A percentile compares a stretch with the other conserved stretches of the same genome.
Evolutionary conservation across 140 eudicot species (phyloP).

Genomic region (Ambrosia hybrid): DNA sequence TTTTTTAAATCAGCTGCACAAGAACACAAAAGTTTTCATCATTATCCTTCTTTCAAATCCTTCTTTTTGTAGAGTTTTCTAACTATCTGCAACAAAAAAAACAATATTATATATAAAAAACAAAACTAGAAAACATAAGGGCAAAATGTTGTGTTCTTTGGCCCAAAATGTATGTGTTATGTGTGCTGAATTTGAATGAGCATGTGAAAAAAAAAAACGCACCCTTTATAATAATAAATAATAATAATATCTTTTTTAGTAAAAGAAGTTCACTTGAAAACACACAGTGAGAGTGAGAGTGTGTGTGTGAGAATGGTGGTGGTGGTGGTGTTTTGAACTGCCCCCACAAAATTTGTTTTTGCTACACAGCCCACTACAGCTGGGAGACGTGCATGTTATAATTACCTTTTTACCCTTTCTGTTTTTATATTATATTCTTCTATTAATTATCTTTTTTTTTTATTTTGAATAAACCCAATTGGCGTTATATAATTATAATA

Average conservation of each 20-base stretch:
- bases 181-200: constrained; percentile 24
- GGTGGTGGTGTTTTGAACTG: constrained; percentile 39
- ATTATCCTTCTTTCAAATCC: neutral
- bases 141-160: constrained; percentile 17
- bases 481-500: neutral
- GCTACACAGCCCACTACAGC: constrained; percentile 48
- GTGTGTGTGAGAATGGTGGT: constrained; percentile 8
- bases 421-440: neutral
- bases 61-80: neutral
- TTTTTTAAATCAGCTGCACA: constrained; percentile 15
- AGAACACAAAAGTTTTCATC: constrained; percentile 22
- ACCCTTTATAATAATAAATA: constrained; percentile 24
- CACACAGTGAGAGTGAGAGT: constrained; percentile 21
- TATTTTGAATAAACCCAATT: constrained; percentile 6
- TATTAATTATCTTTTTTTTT: neutral
- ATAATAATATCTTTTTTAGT: constrained; percentile 35
- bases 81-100: constrained; percentile 25
- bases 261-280: constrained; percentile 31
- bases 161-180: neutral
- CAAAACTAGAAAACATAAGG: constrained; percentile 29
- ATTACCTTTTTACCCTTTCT: constrained; percentile 36
- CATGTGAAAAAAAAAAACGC: constrained; percentile 32
- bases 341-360: constrained; percentile 46
- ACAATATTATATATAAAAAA: constrained; percentile 11
- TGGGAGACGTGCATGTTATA: constrained; percentile 38